A percentile compares a stretch with the other conserved stretches of the same genome.
These are phyloP conservation scores for Aspergillus caelatus DNA, from an alignment of 2,329 filamentous ascomycete genomes.

Conservation along the genomic window DNA sequence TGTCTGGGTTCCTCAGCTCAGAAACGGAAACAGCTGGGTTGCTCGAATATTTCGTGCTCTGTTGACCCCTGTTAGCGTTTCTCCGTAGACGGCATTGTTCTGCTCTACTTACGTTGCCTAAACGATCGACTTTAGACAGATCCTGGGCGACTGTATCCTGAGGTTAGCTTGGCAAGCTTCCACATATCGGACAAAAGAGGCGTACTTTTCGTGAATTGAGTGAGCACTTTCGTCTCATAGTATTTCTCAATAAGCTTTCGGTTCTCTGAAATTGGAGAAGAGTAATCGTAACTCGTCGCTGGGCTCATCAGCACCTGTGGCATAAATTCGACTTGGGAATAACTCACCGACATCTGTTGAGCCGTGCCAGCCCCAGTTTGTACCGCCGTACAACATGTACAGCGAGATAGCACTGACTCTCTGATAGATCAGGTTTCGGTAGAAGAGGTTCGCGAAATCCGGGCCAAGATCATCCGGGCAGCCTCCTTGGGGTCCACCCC, in stretches of 20 bases:
- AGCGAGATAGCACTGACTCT: conserved; percentile 62
- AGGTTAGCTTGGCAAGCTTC: background rate
- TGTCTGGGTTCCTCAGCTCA: conserved; percentile 63
- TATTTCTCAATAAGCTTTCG: conserved; percentile 62
- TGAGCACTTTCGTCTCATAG: conserved; percentile 65
- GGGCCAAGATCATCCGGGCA: conserved; percentile 58
- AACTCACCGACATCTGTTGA: conserved; percentile 47
- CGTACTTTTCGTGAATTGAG: conserved; percentile 58
- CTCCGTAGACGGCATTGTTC: background rate
- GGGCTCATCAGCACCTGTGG: conserved; percentile 36
- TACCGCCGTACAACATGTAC: conserved; percentile 69
- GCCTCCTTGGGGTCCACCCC: conserved; percentile 62
- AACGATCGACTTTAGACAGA: conserved; percentile 57
- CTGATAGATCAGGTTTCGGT: conserved; percentile 64
- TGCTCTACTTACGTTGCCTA: conserved; percentile 39
- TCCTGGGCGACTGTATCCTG: conserved; percentile 49
- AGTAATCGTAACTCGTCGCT: conserved; percentile 66
- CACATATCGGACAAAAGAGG: too few species aligned
- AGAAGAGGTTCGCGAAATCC: conserved; percentile 66
- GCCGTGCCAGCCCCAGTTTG: conserved; percentile 64
- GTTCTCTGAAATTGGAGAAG: conserved; percentile 62
- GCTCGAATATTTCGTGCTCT: conserved; percentile 51
- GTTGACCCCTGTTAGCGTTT: background rate
- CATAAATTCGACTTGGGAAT: background rate
- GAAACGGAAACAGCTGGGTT: conserved; percentile 57